Percentiles rank a stretch among this genome's conserved stretches.
These are phyloP conservation scores for Puccinia polysora DNA, from an alignment of 1,284 basidiomycete species.

Conservation along the genomic window DNA sequence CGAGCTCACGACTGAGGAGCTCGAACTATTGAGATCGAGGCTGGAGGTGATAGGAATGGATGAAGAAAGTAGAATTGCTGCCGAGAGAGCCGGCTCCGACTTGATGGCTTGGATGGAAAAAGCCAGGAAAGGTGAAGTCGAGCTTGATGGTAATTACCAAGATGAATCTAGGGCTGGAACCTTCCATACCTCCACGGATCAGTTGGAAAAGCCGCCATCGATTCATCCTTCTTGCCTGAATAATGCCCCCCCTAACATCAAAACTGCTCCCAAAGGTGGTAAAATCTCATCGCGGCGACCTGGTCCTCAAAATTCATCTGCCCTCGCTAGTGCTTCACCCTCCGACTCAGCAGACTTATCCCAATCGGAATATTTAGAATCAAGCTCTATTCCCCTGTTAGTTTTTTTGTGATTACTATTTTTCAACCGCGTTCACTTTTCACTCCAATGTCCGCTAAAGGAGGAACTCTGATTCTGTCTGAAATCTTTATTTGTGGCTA, in stretches of 20 bases:
- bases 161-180: neutral
- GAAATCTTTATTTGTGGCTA: no score
- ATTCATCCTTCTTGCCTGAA: neutral
- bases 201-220: neutral
- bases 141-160: conserved; percentile 15
- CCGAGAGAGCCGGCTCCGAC: conserved; percentile 19
- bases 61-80: conserved; percentile 29
- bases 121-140: conserved; percentile 26
- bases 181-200: neutral
- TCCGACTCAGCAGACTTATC: neutral
- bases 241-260: conserved; percentile 19
- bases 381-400: neutral
- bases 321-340: neutral
- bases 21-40: conserved; percentile 19
- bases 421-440: neutral
- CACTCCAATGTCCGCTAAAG: neutral
- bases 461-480: no score
- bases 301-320: neutral
- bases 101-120: conserved; percentile 41
- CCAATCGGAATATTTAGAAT: neutral
- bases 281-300: neutral
- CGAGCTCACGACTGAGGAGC: conserved; percentile 31
- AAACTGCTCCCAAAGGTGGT: conserved; percentile 22
- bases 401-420: neutral
- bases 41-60: conserved; percentile 34